Base-by-base conservation (phyloP, 805 yeast genomes). In the Kodamaea leandrae region DNA sequence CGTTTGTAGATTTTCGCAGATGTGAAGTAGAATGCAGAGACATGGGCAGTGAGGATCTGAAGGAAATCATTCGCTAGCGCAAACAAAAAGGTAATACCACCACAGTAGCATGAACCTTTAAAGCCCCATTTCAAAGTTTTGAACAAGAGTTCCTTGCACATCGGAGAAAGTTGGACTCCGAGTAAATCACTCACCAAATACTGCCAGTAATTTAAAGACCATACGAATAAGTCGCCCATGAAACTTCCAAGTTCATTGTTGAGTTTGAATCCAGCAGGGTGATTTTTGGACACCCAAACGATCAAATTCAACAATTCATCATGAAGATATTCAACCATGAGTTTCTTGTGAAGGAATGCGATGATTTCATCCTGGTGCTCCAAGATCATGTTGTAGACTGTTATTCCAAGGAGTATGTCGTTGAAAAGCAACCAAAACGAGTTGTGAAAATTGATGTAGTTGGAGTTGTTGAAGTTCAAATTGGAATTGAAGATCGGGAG, bases 261-360 rank as follows among this genome's bases (percentile, higher is more conserved):
- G 39, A 93, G 74, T 55, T 93, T 93, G 52, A 93, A 80, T 3
- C 99, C 99, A 12, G 91, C 96, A 0, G 99, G 99, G 53, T 90
- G 85, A 46, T 80, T 47, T 16, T 52, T 75, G 69, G 89, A 87
- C 26, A 93, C 70, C 90, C 95, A 85, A 0, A 66, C 49, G 3
- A 90, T 78, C 27, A 81, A 57, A 2, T 55, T 45, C 14, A 71
- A 63, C 32, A 82, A 61, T n/a, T 69, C 68, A 24, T 64, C 54
- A 41, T 77, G 76, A 10, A 83, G 47, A 1, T 70, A 43, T 17
- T 54, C 55, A 28, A 72, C 63, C 10, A 79, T 60, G 4, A 63
- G 19, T 4, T 38, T 30, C n/a, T 59, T 45, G 32, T 57, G 54
- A 26, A 73, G 38, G 39, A 52, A 48, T 4, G 33, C 33, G 1